Percentiles rank a stretch among this genome's conserved stretches.
phyloP scores from a whole-genome alignment of 768 basidiomycete genomes.

The Suillus luteus region DNA sequence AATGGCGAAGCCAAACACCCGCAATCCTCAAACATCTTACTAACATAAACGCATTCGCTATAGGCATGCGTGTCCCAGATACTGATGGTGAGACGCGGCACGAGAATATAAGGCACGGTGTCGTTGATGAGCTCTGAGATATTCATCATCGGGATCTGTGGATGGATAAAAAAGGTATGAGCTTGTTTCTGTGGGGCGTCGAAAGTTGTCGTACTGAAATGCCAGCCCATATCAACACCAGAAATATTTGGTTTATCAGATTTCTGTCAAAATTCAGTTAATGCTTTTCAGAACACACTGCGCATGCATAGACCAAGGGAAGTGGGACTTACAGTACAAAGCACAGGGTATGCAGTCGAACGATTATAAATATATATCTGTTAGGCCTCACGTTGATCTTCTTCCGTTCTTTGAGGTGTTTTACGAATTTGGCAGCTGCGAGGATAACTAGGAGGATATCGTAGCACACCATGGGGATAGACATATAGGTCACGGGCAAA shows the following conservation, averaged over 20 bases:
- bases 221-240: not conserved
- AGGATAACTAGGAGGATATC: not conserved
- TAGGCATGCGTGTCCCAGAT: conserved; percentile 6
- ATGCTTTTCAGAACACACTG: not conserved
- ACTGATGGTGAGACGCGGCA: conserved; percentile 1
- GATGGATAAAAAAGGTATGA: not conserved
- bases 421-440: not conserved
- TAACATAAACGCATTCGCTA: not conserved
- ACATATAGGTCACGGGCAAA: not conserved
- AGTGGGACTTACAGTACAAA: not conserved
- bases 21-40: not conserved
- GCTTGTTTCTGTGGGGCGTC: not conserved
- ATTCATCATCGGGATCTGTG: not conserved
- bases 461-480: not conserved
- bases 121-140: conserved; percentile 4
- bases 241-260: not conserved
- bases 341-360: not conserved
- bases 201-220: not conserved
- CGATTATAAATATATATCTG: not conserved
- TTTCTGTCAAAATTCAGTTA: not conserved
- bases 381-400: not conserved
- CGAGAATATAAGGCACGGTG: not conserved
- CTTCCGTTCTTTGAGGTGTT: conserved; percentile 5
- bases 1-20: not conserved
- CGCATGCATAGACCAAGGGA: not conserved